These are phyloP conservation scores for Colletotrichum sidae DNA, from an alignment of 2,329 filamentous ascomycete genomes.

Conservation along the genomic window DNA sequence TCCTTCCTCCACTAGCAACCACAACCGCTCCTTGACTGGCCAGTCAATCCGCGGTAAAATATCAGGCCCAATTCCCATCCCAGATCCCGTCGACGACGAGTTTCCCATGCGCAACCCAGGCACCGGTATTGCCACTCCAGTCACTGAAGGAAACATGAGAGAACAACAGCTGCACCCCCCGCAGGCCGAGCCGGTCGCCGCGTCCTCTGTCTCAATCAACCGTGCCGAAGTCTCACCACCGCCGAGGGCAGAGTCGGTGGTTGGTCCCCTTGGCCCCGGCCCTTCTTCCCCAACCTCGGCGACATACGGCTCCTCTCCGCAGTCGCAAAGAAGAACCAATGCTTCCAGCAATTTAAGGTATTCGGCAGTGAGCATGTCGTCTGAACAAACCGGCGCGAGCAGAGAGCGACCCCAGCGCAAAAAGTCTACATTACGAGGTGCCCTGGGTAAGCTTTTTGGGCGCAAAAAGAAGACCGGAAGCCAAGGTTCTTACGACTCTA, in stretches of 20 bases:
- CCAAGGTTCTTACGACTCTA: constrained; percentile 44
- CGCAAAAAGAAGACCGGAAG: constrained; percentile 63
- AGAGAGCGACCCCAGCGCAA: constrained; percentile 60
- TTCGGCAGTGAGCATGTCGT: constrained; percentile 59
- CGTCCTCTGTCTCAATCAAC: constrained; percentile 22
- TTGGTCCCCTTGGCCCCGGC: constrained; percentile 19
- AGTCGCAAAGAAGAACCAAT: constrained; percentile 49
- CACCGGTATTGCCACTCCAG: constrained; percentile 48
- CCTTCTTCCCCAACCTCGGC: constrained; percentile 31
- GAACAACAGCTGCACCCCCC: constrained; percentile 34
- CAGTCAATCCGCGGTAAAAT: constrained; percentile 69
- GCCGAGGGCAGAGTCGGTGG: constrained; percentile 28
- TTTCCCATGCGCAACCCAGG: constrained; percentile 62
- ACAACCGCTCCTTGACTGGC: constrained; percentile 47
- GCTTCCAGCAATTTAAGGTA: constrained; percentile 57
- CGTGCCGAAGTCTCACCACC: constrained; percentile 24
- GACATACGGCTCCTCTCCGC: constrained; percentile 36
- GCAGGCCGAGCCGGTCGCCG: constrained; percentile 18
- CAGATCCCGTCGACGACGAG: constrained; percentile 61
- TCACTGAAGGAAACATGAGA: constrained; percentile 42
- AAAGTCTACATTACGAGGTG: constrained; percentile 67
- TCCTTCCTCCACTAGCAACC: constrained; percentile 52
- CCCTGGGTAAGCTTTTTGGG: constrained; percentile 69
- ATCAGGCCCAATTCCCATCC: constrained; percentile 70
- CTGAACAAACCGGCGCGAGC: constrained; percentile 47